Conservation (phyloP, 257 asterid genomes). For the Phtheirospermum japonicum region DNA sequence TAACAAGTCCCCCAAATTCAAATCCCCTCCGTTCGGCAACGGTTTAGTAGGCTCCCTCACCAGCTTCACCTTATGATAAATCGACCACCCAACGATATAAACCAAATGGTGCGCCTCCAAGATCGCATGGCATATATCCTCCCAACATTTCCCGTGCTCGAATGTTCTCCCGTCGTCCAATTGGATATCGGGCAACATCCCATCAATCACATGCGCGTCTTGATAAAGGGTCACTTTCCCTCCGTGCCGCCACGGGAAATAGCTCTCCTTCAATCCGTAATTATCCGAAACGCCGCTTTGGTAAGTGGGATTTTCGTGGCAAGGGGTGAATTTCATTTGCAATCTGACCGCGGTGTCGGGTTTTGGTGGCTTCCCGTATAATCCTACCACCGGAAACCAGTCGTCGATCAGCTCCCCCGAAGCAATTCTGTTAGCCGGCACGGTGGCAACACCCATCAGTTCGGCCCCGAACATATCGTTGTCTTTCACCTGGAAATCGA, state of each 20-base stretch:
- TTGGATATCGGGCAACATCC: conserved; percentile 56
- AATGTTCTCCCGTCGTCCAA: conserved; percentile 41
- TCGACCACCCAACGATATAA: conserved; percentile 75
- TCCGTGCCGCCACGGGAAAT: conserved; percentile 75
- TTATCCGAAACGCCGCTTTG: conserved; percentile 41
- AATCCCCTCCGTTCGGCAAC: conserved; percentile 78
- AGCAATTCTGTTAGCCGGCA: conserved; percentile 53
- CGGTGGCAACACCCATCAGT: conserved; percentile 62
- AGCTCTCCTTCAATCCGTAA: conserved; percentile 55
- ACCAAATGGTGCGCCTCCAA: conserved; percentile 77
- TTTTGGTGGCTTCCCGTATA: conserved; percentile 66
- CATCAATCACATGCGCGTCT: conserved; percentile 74
- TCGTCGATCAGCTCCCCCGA: conserved; percentile 66
- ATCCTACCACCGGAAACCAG: conserved; percentile 75
- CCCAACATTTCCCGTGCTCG: conserved; percentile 68
- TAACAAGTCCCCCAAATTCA: conserved; percentile 80
- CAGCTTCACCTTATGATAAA: conserved; percentile 63
- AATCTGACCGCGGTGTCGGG: conserved; percentile 61
- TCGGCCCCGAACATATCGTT: conserved; percentile 91
- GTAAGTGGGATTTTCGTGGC: conserved; percentile 42
- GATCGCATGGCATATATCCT: conserved; percentile 73
- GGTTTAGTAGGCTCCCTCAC: conserved; percentile 72
- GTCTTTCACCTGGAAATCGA: conserved; percentile 83
- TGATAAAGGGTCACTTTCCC: conserved; percentile 70
- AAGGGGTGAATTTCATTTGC: conserved; percentile 58